These are phyloP conservation scores for Rhodosporidiobolus odoratus DNA, from an alignment of 768 basidiomycete genomes.

Conservation along the genomic window DNA sequence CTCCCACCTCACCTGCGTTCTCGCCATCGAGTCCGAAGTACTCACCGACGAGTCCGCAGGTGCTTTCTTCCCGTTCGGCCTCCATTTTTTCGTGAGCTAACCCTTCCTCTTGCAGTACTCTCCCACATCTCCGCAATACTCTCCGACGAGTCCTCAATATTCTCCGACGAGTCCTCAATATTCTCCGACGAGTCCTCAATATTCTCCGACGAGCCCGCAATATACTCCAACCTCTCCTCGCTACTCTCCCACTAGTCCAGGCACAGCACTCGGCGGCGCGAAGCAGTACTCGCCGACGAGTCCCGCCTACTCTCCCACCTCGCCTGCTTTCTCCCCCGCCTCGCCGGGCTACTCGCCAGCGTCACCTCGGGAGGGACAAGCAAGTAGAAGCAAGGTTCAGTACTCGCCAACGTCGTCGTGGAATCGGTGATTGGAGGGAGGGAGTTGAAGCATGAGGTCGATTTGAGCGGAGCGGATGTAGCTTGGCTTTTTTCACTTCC, in stretches of 20 bases:
- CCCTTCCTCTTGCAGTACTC: conserved; percentile 67
- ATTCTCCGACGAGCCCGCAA: conserved; percentile 36
- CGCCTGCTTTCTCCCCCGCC: conserved; percentile 1
- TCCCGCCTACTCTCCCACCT: not conserved
- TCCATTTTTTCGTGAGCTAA: too few species aligned
- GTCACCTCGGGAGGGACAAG: not conserved
- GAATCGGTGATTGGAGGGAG: not conserved
- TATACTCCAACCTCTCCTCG: conserved; percentile 7
- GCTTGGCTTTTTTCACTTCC: too few species aligned
- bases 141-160: conserved; percentile 7
- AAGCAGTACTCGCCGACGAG: conserved; percentile 5
- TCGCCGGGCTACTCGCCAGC: not conserved
- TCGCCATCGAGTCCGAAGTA: conserved; percentile 46
- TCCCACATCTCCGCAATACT: conserved; percentile 14
- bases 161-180: conserved; percentile 49
- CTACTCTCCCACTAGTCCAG: not conserved
- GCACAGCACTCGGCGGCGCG: not conserved
- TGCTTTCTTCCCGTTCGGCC: not conserved
- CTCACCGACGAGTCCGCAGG: conserved; percentile 25
- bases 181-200: conserved; percentile 85
- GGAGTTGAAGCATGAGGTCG: too few species aligned
- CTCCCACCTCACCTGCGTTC: conserved; percentile 80
- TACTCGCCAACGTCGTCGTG: conserved; percentile 10
- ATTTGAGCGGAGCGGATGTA: too few species aligned
- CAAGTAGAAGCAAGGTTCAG: not conserved